Percentiles rank a stretch among this genome's conserved stretches.
phyloP scores from a whole-genome alignment of 2,329 filamentous ascomycete species.

The Akanthomyces muscarius region DNA sequence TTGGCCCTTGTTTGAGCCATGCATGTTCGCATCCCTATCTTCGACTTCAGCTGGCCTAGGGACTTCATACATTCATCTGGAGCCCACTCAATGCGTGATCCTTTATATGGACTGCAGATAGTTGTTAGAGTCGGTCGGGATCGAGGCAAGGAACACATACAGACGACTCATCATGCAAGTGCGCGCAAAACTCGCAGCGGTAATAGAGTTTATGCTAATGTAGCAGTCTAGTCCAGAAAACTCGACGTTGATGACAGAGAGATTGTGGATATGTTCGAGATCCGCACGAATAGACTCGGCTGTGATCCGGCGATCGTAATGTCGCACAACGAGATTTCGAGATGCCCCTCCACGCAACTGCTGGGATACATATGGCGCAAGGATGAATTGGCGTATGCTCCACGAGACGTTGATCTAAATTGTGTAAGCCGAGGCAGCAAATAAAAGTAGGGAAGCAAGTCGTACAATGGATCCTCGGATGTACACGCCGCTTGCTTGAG shows the following conservation, averaged over 20 bases:
- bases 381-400: constrained; percentile 65
- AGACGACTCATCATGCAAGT: constrained; percentile 69
- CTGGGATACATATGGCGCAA: constrained; percentile 58
- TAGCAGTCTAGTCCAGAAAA: constrained; percentile 58
- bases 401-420: constrained; percentile 63
- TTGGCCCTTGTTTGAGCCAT: constrained; percentile 23
- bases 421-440: background rate
- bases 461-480: constrained; percentile 45
- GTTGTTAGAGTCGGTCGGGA: constrained; percentile 19
- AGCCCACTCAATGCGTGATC: constrained; percentile 65
- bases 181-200: constrained; percentile 69
- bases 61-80: constrained; percentile 68
- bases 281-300: constrained; percentile 65
- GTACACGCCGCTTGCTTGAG: constrained; percentile 62
- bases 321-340: constrained; percentile 68
- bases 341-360: constrained; percentile 65
- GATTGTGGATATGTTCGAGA: constrained; percentile 77
- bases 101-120: constrained; percentile 60
- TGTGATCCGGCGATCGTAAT: constrained; percentile 54
- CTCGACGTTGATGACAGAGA: constrained; percentile 63
- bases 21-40: constrained; percentile 24
- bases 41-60: constrained; percentile 34
- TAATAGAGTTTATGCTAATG: constrained; percentile 73
- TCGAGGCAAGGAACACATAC: constrained; percentile 32
- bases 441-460: background rate